phyloP scores from a whole-genome alignment of 306 rosid genomes.

The Corylus americana region DNA sequence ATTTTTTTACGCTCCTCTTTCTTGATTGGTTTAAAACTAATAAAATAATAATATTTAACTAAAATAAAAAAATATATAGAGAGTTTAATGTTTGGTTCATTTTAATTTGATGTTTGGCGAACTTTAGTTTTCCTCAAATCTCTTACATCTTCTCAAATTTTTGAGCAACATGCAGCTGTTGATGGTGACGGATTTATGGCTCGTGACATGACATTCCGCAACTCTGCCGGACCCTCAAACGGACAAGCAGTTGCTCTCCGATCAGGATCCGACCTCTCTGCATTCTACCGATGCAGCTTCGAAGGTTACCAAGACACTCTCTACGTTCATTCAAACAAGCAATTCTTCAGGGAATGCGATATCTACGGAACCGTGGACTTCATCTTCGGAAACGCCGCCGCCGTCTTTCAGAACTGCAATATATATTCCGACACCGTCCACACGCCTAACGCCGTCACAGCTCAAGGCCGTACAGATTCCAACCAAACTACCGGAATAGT shows the following conservation, averaged over 20 bases:
- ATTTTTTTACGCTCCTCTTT: no score
- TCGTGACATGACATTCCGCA: constrained; percentile 19
- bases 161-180: constrained; percentile 5
- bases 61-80: no score
- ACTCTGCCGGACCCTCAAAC: constrained; percentile 19
- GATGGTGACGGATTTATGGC: constrained; percentile 22
- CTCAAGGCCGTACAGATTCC: constrained; percentile 16
- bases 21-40: no score
- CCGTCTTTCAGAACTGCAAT: constrained; percentile 26
- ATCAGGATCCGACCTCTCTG: constrained; percentile 15
- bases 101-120: no score
- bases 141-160: neutral
- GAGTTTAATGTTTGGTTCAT: no score
- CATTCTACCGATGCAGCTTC: constrained; percentile 21
- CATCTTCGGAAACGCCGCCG: constrained; percentile 33
- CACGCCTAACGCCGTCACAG: constrained; percentile 2
- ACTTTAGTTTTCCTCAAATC: no score
- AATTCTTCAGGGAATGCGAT: constrained; percentile 28
- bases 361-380: constrained; percentile 27
- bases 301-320: constrained; percentile 40
- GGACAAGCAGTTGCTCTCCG: constrained; percentile 28
- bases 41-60: no score
- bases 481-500: constrained; percentile 28
- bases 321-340: constrained; percentile 17
- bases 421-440: neutral